Evolutionary conservation across 2,329 filamentous ascomycete genomes (phyloP).

Genomic region (Hypoxylon sp.): DNA sequence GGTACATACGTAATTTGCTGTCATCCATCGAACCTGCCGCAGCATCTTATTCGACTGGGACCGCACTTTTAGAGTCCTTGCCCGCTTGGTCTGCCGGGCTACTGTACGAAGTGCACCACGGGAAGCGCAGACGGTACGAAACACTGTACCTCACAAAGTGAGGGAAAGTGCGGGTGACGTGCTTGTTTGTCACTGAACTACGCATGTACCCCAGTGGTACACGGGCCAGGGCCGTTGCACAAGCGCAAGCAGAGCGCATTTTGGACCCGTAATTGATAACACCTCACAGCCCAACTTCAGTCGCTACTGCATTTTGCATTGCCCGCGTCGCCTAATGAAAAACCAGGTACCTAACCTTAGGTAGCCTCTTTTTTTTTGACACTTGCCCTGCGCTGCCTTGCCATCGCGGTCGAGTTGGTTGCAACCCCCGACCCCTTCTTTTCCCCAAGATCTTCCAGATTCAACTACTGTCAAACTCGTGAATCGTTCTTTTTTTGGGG

Average conservation of each 20-base stretch:
- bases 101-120: conserved; percentile 14
- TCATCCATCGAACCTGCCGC: conserved; percentile 3
- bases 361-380: conserved; percentile 26
- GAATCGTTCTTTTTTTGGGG: conserved; percentile 33
- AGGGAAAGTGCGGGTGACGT: conserved; percentile 19
- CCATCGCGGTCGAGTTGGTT: conserved; percentile 36
- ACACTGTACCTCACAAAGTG: conserved; percentile 14
- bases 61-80: background rate
- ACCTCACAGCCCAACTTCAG: conserved; percentile 41
- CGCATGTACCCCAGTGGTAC: conserved; percentile 37
- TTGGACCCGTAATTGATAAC: conserved; percentile 41
- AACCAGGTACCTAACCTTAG: conserved; percentile 20
- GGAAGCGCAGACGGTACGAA: conserved; percentile 17
- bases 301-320: conserved; percentile 34
- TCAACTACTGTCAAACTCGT: conserved; percentile 34
- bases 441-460: conserved; percentile 45
- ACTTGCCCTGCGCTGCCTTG: conserved; percentile 31
- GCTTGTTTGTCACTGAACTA: conserved; percentile 32
- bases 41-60: conserved; percentile 17
- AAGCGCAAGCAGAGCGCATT: conserved; percentile 39
- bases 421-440: conserved; percentile 36
- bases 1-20: conserved; percentile 2
- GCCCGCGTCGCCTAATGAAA: conserved; percentile 33
- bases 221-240: conserved; percentile 34
- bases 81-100: background rate